Evolutionary conservation across 352 stramenopile species (phyloP), one percentile per base, ranked within the genome.

Genomic region (Globisporangium heterothallicum): DNA sequence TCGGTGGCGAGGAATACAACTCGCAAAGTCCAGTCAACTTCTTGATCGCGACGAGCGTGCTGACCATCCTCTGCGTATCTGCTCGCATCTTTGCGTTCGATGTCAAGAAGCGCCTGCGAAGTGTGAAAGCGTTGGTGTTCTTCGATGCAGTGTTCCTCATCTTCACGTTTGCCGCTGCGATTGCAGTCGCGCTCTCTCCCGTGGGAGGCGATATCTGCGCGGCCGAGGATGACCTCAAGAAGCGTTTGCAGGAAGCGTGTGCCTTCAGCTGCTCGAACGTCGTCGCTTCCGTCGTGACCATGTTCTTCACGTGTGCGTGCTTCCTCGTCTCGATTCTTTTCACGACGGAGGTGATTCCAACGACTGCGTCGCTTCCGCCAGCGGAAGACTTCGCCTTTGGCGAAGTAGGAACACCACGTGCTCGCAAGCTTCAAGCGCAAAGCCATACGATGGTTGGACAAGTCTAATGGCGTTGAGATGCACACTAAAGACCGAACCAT

Each of bases 241-340:
- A 44, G 14, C 49, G 83, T 29, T 56, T 88, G 41, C 52, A 88
- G 49, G 70, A 88, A 49, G 70, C 76, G 22, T 88, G 77, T 53
- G 66, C 74, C n/a, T 78, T 88, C 63, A 67, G 68, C 56, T 88
- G 77, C 62, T 69, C 65, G 18, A 74, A 81, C 49, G 63, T 86
- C 24, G 56, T 88, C 24, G 68, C 70, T 16, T 63, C 74, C 12
- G 62, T 85, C 25, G 61, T 73, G 19, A 64, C 69, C 35, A 83
- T 67, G 44, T 88, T 88, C 59, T 30, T 81, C 32, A 56, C 65
- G 1, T 80, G 76, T n/a, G 35, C 79, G 9, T 75, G 70, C 58
- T 78, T 84, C 46, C 44, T 88, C 14, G 40, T 73, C 32, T 72
- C 70, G 38, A 63, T 84, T 2, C 66, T 88, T 8, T 83, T 85